Evolutionary conservation across 106 monocot genomes (phyloP).

Genomic region (Triglochin maritima): DNA sequence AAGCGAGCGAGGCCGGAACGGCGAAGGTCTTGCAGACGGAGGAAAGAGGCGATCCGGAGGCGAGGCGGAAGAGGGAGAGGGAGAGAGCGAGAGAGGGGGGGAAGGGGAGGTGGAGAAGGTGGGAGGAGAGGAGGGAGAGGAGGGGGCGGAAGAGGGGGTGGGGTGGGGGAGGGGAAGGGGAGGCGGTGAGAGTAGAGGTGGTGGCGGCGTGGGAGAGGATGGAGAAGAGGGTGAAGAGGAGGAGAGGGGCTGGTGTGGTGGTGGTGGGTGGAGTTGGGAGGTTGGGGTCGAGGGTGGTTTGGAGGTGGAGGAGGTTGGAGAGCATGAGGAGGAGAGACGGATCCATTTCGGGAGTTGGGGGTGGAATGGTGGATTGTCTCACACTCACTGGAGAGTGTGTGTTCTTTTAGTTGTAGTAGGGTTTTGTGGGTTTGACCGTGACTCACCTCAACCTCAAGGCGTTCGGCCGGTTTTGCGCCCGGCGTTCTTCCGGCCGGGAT

Average conservation of each 20-base stretch:
- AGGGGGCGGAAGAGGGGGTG: neutral
- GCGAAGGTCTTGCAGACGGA: neutral
- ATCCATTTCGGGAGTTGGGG: constrained; percentile 12
- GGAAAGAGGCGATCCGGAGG: neutral
- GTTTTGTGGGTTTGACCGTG: neutral
- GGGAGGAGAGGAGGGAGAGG: neutral
- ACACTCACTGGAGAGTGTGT: neutral
- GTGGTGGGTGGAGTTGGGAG: constrained; percentile 1
- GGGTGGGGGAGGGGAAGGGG: neutral
- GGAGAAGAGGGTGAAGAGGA: constrained; percentile 8
- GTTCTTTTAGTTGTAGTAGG: constrained; percentile 11
- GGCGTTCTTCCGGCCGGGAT: too few species aligned
- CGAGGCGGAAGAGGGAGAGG: neutral
- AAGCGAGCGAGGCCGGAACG: neutral
- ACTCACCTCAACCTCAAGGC: neutral
- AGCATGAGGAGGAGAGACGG: neutral
- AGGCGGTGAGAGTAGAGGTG: neutral
- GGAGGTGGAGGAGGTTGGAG: constrained; percentile 8
- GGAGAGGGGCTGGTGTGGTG: neutral
- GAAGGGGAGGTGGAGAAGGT: neutral
- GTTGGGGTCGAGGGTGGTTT: constrained; percentile 19
- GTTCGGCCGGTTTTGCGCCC: too few species aligned
- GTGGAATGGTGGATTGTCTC: constrained; percentile 8
- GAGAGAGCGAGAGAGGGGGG: neutral
- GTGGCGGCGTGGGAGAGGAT: neutral